Conservation (phyloP, 164 flowering plant genomes). For the Magnolia sinica region DNA sequence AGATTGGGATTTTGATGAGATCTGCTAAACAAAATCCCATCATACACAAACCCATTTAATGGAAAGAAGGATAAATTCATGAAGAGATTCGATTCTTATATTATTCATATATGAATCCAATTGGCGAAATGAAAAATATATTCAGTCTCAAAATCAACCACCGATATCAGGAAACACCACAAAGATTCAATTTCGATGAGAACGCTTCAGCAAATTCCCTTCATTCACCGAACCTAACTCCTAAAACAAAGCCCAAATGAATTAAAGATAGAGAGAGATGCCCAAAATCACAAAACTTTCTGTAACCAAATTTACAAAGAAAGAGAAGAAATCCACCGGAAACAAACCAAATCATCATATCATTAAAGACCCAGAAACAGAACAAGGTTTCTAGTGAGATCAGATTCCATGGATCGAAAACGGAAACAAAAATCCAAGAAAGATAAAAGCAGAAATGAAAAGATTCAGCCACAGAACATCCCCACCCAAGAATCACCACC, state of each 20-base stretch:
- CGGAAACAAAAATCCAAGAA: not conserved
- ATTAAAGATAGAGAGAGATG: not conserved
- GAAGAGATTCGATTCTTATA: not conserved
- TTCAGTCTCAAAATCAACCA: no score
- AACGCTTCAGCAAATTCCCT: not conserved
- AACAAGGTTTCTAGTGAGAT: not conserved
- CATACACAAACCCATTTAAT: not conserved
- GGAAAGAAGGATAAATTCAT: not conserved
- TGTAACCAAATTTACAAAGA: not conserved
- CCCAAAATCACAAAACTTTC: not conserved
- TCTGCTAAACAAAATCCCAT: not conserved
- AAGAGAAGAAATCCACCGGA: not conserved
- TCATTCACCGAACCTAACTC: not conserved
- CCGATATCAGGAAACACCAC: not conserved
- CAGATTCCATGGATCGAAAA: not conserved
- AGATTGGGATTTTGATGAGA: not conserved
- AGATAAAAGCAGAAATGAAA: not conserved
- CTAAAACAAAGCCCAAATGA: not conserved
- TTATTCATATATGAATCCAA: no score
- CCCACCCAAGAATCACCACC: conserved; percentile 18
- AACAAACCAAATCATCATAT: not conserved
- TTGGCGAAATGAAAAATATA: no score
- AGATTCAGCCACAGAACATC: not conserved
- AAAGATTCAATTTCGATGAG: not conserved
- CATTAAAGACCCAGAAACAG: not conserved